Evolutionary conservation across 2,329 filamentous ascomycete genomes (phyloP).

Genomic region (Aspergillus niger): DNA sequence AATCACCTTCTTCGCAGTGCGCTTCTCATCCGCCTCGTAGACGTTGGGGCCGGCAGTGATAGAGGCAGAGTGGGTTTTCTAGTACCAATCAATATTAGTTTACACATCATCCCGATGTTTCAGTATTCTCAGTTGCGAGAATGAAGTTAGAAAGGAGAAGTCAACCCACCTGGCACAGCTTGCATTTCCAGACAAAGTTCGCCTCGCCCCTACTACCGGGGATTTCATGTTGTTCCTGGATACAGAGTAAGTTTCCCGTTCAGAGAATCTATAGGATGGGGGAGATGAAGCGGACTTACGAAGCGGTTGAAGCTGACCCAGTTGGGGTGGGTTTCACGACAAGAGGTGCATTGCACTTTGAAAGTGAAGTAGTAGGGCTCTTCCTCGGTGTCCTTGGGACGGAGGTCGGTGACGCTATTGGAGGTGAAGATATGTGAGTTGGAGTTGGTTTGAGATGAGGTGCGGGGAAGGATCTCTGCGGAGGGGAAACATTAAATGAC

Average conservation of each 20-base stretch:
- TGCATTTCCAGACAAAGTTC: constrained; percentile 99
- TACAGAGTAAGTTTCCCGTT: not conserved
- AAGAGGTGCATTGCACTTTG: constrained; percentile 97
- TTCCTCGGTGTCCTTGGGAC: constrained; percentile 77
- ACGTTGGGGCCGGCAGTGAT: constrained; percentile 73
- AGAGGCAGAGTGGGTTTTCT: constrained; percentile 65
- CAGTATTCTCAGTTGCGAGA: not conserved
- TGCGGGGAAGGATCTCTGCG: constrained; percentile 19
- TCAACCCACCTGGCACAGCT: constrained; percentile 82
- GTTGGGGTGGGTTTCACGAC: constrained; percentile 86
- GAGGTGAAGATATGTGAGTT: constrained; percentile 11
- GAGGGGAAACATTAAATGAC: not conserved
- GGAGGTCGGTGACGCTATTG: constrained; percentile 81
- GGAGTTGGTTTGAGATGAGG: not conserved
- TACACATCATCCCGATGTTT: not conserved
- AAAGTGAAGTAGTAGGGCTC: constrained; percentile 95
- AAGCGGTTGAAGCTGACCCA: constrained; percentile 84
- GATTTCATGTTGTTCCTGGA: constrained; percentile 82
- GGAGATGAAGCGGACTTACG: constrained; percentile 58
- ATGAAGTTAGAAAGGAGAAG: not conserved
- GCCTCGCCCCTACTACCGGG: constrained; percentile 92
- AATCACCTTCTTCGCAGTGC: constrained; percentile 76
- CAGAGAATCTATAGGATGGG: too few species aligned
- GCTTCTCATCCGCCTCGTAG: constrained; percentile 57
- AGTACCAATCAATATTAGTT: not conserved